phyloP scores from a whole-genome alignment of 1,284 basidiomycete species.

The Leccinum griseonigrum region DNA sequence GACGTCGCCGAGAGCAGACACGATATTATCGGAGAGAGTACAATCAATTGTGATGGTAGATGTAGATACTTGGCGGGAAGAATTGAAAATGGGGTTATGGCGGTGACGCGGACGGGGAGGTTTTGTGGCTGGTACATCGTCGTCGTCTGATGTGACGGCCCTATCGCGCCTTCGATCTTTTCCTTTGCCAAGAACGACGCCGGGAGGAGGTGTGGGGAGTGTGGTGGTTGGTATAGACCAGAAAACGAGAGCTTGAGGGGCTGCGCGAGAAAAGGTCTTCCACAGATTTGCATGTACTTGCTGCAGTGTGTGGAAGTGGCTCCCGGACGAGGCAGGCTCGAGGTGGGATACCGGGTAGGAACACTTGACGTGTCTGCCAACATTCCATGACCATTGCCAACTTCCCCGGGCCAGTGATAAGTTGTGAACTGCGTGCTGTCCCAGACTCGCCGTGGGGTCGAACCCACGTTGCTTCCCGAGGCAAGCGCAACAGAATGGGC shows the following conservation, averaged over 20 bases:
- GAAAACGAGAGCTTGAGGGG: constrained; percentile 49
- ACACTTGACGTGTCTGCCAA: constrained; percentile 2
- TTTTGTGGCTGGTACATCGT: constrained; percentile 31
- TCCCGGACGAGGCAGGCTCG: neutral
- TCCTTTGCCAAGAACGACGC: constrained; percentile 68
- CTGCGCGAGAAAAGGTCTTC: constrained; percentile 50
- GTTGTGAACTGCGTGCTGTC: constrained; percentile 12
- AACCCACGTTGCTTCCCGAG: constrained; percentile 4
- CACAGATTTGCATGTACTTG: constrained; percentile 28
- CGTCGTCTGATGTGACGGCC: constrained; percentile 38
- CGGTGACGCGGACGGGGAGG: constrained; percentile 38
- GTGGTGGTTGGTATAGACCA: constrained; percentile 67
- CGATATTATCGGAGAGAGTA: constrained; percentile 19
- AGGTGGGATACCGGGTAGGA: neutral
- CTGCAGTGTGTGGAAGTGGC: neutral
- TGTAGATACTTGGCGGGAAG: constrained; percentile 39
- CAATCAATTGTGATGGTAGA: constrained; percentile 39
- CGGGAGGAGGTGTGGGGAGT: constrained; percentile 75
- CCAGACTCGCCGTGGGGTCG: neutral
- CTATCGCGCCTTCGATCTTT: constrained; percentile 44
- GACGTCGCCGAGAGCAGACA: constrained; percentile 13
- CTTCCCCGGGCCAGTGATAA: neutral
- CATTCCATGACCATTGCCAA: constrained; percentile 29
- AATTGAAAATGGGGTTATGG: constrained; percentile 34
- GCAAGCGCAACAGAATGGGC: constrained; percentile 10